These are phyloP conservation scores for Pinus albicaulis DNA, from an alignment of 75 land plant species.

Conservation along the genomic window DNA sequence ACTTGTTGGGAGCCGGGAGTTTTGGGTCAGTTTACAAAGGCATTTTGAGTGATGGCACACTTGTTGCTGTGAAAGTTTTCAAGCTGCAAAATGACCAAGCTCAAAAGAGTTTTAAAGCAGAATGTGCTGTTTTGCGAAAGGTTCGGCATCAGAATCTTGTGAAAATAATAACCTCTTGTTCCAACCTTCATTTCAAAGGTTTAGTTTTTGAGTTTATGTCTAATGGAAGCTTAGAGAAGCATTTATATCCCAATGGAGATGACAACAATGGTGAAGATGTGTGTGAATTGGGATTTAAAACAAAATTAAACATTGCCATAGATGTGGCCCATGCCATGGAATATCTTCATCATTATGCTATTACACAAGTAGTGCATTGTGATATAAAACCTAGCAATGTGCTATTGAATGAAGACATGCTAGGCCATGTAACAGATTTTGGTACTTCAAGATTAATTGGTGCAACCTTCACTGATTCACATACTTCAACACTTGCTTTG, in stretches of 20 bases:
- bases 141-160: conserved; percentile 42
- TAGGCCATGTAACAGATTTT: conserved; percentile 25
- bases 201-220: conserved; percentile 49
- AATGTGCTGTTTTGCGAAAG: conserved; percentile 34
- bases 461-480: neutral
- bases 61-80: conserved; percentile 46
- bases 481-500: neutral
- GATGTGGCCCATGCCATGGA: conserved; percentile 17
- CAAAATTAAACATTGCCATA: conserved; percentile 10
- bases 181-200: conserved; percentile 41
- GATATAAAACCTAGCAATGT: conserved; percentile 27
- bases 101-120: conserved; percentile 33
- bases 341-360: conserved; percentile 13
- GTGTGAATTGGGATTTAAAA: neutral
- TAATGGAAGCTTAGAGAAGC: conserved; percentile 39
- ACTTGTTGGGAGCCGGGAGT: conserved; percentile 36
- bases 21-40: conserved; percentile 39
- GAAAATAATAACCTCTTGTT: conserved; percentile 40
- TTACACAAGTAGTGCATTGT: conserved; percentile 15
- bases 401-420: conserved; percentile 15
- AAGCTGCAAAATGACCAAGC: conserved; percentile 23
- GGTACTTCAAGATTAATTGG: conserved; percentile 13
- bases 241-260: neutral
- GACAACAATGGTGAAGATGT: neutral
- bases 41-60: conserved; percentile 24